These are phyloP conservation scores for Fistulinella cinereoalba DNA, from an alignment of 1,284 basidiomycete species.

Conservation along the genomic window DNA sequence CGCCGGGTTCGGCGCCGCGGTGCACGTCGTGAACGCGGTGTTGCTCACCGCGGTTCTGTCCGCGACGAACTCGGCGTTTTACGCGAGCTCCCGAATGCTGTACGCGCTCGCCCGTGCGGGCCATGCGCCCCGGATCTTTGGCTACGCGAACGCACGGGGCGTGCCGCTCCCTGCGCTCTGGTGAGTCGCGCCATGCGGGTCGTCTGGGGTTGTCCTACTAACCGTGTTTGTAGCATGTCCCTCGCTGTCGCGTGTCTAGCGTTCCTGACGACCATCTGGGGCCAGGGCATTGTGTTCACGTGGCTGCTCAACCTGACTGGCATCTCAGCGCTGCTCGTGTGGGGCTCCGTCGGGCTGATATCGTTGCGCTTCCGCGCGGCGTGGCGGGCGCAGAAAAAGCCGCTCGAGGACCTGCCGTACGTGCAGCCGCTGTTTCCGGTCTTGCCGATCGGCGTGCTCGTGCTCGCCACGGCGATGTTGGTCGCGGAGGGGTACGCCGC, in stretches of 20 bases:
- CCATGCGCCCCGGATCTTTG: conserved; percentile 47
- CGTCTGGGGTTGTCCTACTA: neutral
- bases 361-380: conserved; percentile 51
- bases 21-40: conserved; percentile 54
- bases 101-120: conserved; percentile 50
- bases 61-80: conserved; percentile 58
- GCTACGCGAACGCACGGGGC: conserved; percentile 58
- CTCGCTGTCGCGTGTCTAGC: conserved; percentile 47
- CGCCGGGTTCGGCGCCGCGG: conserved; percentile 57
- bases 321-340: conserved; percentile 66
- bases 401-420: conserved; percentile 45
- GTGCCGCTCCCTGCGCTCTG: conserved; percentile 54
- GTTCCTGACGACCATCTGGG: conserved; percentile 56
- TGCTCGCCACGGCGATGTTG: conserved; percentile 48
- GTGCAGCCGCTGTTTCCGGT: conserved; percentile 48
- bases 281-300: conserved; percentile 50
- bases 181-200: conserved; percentile 33
- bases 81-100: conserved; percentile 62
- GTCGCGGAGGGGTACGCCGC: conserved; percentile 50
- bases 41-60: conserved; percentile 66
- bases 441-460: conserved; percentile 42
- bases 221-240: conserved; percentile 35
- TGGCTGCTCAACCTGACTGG: conserved; percentile 68
- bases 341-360: conserved; percentile 56
- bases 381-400: conserved; percentile 41